phyloP scores from a whole-genome alignment of 2,329 filamentous ascomycete species.

The Sclerotinia nivalis region DNA sequence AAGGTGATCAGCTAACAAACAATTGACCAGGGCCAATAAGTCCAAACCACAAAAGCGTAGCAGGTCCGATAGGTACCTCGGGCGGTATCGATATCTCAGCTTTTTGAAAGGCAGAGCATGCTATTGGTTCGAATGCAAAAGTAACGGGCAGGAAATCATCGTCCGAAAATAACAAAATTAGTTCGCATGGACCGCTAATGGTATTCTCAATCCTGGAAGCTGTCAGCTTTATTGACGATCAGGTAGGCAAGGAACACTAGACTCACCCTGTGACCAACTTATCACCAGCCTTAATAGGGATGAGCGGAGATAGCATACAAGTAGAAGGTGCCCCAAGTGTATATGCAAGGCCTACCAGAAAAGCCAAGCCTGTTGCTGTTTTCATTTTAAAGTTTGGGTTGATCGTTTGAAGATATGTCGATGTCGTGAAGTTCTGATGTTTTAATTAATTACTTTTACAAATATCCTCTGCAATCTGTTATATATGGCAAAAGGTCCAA shows the following conservation, averaged over 20 bases:
- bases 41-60: background rate
- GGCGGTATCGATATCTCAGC: background rate
- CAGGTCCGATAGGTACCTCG: background rate
- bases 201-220: background rate
- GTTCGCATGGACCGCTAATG: background rate
- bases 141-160: background rate
- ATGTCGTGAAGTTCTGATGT: background rate
- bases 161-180: background rate
- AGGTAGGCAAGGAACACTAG: background rate
- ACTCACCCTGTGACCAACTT: background rate
- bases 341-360: background rate
- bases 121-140: background rate
- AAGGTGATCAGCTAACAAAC: background rate
- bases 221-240: no score
- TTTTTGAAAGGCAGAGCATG: background rate
- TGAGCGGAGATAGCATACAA: background rate
- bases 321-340: background rate
- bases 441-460: background rate
- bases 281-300: background rate
- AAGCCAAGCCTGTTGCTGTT: background rate
- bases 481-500: background rate
- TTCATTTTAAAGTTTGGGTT: background rate
- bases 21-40: background rate
- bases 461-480: background rate
- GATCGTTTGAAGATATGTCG: background rate